phyloP scores from a whole-genome alignment of 140 eudicot species.

The Ambrosia hybrid region DNA sequence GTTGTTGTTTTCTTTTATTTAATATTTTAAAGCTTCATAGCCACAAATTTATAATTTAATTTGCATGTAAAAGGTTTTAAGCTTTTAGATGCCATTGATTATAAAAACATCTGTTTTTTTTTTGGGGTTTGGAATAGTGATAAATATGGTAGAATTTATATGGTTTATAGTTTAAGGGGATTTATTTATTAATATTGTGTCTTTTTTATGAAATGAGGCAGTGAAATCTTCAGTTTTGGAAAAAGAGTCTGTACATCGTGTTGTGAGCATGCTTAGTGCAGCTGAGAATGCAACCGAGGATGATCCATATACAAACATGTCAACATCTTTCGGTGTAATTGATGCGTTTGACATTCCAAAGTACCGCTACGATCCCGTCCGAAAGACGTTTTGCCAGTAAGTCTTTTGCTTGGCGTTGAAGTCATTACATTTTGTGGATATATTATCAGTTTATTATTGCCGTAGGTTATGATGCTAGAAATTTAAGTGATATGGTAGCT shows the following conservation, averaged over 20 bases:
- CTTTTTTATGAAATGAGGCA: constrained; percentile 24
- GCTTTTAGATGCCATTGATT: background rate
- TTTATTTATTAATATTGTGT: background rate
- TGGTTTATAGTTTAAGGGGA: background rate
- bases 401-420: background rate
- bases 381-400: constrained; percentile 71
- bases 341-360: constrained; percentile 70
- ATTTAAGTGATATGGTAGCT: background rate
- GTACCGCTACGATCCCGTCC: constrained; percentile 72
- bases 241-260: constrained; percentile 62
- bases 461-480: background rate
- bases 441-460: background rate
- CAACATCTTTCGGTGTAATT: constrained; percentile 54
- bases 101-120: background rate
- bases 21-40: background rate
- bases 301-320: constrained; percentile 34
- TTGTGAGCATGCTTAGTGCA: constrained; percentile 40
- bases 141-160: background rate
- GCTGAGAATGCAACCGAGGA: constrained; percentile 52
- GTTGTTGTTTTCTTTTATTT: too few relatives aligned
- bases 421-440: background rate
- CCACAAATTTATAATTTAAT: background rate
- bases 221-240: constrained; percentile 87
- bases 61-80: background rate
- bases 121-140: background rate